Evolutionary conservation across 2,329 filamentous ascomycete genomes (phyloP), one percentile per base, ranked within the genome.

Genomic region (Chrysoporthe puriensis): DNA sequence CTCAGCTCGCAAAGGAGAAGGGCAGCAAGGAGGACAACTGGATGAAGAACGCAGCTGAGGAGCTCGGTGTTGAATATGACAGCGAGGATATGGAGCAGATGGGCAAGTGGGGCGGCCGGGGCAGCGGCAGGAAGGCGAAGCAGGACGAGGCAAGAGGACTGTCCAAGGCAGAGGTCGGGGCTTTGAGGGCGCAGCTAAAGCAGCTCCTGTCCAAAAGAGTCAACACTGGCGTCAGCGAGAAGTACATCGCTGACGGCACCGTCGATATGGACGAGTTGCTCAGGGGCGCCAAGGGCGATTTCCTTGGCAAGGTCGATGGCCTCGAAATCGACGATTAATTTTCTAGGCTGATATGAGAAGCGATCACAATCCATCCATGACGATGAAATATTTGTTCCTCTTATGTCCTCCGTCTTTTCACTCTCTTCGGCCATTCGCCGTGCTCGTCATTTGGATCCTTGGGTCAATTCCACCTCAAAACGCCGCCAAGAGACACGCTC

Each of bases 51-150:
- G 94, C 94, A 0, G 96, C 96, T 0, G 94, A 97, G 67, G 95
- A 98, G 71, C 84, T 99, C 0, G 96, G 96, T 0, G 92, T 98
- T 0, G 95, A 97, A 63, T 97, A 97, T 76, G 94, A 98, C 76
- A 91, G 89, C 69, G 94, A 97, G 46, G 93, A 96, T 58, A 90
- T 97, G 70, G 91, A 91, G 71, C 79, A 85, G 50, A 84, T 83
- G 8, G 87, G 89, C 7, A 84, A 83, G 64, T 85, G 85, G 74
- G 86, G 86, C 61, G 90, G 91, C 0, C 85, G 93, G 46, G 93
- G 93, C 8, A 88, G 87, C 50, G 90, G 91, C 0, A 82, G 92
- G 52, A 91, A 90, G 79, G 84, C 88, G 79, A 92, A 92, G 79
- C 91, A 96, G 76, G 88, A 90, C 74, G 88, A 90, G 78, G 89